Evolutionary conservation across 1,284 basidiomycete species (phyloP).

Genomic region (Cutaneotrichosporon sp.): DNA sequence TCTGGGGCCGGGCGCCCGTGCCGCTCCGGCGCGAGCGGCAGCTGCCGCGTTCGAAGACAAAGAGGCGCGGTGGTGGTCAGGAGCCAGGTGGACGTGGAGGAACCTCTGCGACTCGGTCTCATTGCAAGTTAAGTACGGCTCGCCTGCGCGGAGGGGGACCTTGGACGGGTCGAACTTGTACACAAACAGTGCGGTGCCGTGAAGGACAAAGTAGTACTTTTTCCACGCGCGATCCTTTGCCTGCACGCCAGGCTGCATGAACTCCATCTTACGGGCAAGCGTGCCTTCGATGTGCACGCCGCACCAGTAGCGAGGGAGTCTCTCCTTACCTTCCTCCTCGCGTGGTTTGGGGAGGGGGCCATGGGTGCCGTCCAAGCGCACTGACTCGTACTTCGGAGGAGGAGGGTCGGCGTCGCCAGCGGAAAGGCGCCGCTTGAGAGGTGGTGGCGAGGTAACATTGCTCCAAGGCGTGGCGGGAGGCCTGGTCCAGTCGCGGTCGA

Average conservation of each 20-base stretch:
- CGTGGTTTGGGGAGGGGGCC: slow-evolving; percentile 41
- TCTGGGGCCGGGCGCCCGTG: slow-evolving; percentile 1
- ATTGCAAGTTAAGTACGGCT: slow-evolving; percentile 15
- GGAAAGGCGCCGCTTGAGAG: slow-evolving; percentile 47
- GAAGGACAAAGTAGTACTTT: slow-evolving; percentile 79
- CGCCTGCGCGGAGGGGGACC: slow-evolving; percentile 38
- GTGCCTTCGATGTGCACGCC: slow-evolving; percentile 70
- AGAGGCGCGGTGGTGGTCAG: slow-evolving; percentile 41
- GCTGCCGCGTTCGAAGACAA: slow-evolving; percentile 8
- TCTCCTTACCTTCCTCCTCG: slow-evolving; percentile 73
- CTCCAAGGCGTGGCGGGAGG: slow-evolving; percentile 4
- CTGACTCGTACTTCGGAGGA: slow-evolving; percentile 47
- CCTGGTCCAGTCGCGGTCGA: neutral
- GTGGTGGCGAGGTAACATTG: slow-evolving; percentile 8
- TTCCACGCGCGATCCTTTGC: slow-evolving; percentile 89
- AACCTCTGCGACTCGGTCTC: slow-evolving; percentile 40
- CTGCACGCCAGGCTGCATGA: slow-evolving; percentile 63
- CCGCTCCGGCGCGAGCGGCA: neutral
- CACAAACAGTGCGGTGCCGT: slow-evolving; percentile 81
- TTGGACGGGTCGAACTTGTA: slow-evolving; percentile 62
- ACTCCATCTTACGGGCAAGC: slow-evolving; percentile 94
- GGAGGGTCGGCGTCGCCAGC: slow-evolving; percentile 47
- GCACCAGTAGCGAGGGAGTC: slow-evolving; percentile 77
- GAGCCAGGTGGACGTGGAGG: slow-evolving; percentile 48
- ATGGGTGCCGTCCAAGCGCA: neutral